Conservation (phyloP, 176 grass and related monocot species). For the Rhynchospora pubera region DNA sequence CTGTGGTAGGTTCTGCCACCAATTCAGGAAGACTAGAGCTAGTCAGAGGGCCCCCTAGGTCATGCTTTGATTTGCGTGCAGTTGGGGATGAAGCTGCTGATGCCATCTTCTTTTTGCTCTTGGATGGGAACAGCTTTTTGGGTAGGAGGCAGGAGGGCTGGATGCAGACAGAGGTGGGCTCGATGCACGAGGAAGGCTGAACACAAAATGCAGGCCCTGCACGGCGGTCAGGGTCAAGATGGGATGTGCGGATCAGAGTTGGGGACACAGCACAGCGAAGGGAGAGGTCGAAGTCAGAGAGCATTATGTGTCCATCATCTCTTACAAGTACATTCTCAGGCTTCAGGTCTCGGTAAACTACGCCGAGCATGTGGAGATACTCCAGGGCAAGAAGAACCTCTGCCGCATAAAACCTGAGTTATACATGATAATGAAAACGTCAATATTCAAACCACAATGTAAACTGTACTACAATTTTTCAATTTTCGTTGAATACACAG, state of each 20-base stretch:
- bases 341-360: slow-evolving; percentile 88
- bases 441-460: background rate
- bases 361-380: slow-evolving; percentile 95
- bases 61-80: background rate
- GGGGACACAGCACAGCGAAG: slow-evolving; percentile 76
- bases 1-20: slow-evolving; percentile 65
- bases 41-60: slow-evolving; percentile 30
- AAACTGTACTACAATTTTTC: background rate
- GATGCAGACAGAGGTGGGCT: slow-evolving; percentile 72
- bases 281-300: slow-evolving; percentile 91
- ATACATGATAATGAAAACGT: background rate
- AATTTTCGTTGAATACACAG: background rate
- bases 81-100: background rate
- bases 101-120: slow-evolving; percentile 68
- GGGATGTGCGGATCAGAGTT: slow-evolving; percentile 63
- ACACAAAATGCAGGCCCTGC: slow-evolving; percentile 59
- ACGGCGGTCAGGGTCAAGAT: slow-evolving; percentile 48
- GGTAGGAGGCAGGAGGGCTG: slow-evolving; percentile 81
- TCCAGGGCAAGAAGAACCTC: slow-evolving; percentile 86
- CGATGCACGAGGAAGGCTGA: slow-evolving; percentile 69
- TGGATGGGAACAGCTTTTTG: slow-evolving; percentile 56
- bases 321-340: slow-evolving; percentile 91
- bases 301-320: slow-evolving; percentile 97
- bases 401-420: slow-evolving; percentile 86
- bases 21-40: slow-evolving; percentile 67